A percentile compares a stretch with the other conserved stretches of the same genome.
Conservation (phyloP, 2,329 filamentous ascomycete genomes). For the Pyrenophora teres region DNA sequence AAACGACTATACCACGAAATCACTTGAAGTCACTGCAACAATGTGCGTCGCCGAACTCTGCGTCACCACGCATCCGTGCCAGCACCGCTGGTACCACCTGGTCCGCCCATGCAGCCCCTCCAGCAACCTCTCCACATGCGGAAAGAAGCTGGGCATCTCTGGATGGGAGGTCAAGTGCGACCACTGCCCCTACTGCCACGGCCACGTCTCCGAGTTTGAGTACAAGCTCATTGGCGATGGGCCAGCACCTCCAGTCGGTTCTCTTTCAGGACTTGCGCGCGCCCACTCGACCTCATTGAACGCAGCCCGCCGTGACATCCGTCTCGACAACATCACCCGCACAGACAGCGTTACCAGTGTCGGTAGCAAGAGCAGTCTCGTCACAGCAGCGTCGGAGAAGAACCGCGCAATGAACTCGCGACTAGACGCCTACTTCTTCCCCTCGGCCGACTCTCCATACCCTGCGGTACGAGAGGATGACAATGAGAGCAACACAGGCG, state of each 20-base stretch:
- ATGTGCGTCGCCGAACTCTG: conserved; percentile 59
- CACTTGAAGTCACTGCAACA: conserved; percentile 30
- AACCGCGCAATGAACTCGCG: conserved; percentile 48
- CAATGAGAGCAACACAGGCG: conserved; percentile 32
- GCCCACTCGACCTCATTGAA: conserved; percentile 47
- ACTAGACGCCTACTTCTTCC: conserved; percentile 47
- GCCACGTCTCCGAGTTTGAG: conserved; percentile 49
- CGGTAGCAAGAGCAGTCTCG: conserved; percentile 40
- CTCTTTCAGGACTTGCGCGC: conserved; percentile 45
- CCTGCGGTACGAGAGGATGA: conserved; percentile 37
- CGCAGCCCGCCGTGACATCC: conserved; percentile 45
- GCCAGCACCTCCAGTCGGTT: conserved; percentile 47
- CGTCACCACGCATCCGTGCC: conserved; percentile 53
- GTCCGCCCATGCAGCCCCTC: conserved; percentile 50
- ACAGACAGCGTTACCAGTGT: conserved; percentile 46
- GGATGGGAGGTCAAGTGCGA: conserved; percentile 57
- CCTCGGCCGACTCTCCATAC: conserved; percentile 32
- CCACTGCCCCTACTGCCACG: conserved; percentile 55
- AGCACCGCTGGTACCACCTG: conserved; percentile 57
- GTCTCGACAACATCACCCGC: conserved; percentile 44
- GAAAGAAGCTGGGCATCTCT: conserved; percentile 51
- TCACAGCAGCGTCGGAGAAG: conserved; percentile 45
- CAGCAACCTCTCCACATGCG: conserved; percentile 55
- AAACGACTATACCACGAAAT: conserved; percentile 31
- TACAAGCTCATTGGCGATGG: conserved; percentile 53